Percentiles rank a stretch among this genome's conserved stretches.
Conservation (phyloP, 495 filamentous ascomycete species). For the Trichodelitschia bisporula region DNA sequence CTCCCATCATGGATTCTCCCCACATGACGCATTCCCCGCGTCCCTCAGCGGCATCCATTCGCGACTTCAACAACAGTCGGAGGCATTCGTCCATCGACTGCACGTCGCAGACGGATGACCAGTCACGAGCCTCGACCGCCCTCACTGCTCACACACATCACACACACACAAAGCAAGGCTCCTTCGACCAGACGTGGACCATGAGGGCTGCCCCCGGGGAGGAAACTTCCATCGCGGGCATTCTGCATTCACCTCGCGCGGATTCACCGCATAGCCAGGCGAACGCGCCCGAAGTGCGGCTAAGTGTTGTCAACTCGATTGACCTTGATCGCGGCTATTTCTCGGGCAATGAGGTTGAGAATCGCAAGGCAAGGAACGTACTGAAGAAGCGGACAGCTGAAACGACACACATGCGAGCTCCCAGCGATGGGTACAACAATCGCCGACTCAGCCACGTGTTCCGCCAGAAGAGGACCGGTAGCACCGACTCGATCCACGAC, state of each 20-base stretch:
- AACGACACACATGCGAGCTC: slow-evolving; percentile 10
- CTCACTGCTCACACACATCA: no score
- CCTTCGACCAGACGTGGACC: slow-evolving; percentile 80
- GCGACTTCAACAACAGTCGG: slow-evolving; percentile 63
- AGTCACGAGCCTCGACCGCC: no score
- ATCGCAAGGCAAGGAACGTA: slow-evolving; percentile 39
- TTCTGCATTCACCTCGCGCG: no score
- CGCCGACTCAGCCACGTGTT: slow-evolving; percentile 3
- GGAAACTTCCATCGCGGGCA: no score
- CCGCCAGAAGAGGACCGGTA: slow-evolving; percentile 9
- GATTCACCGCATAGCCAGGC: no score
- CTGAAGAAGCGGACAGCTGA: slow-evolving; percentile 46
- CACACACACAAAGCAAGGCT: slow-evolving; percentile 55
- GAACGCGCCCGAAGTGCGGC: neutral
- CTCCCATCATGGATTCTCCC: slow-evolving; percentile 19
- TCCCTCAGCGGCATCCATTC: slow-evolving; percentile 58
- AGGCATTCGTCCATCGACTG: slow-evolving; percentile 71
- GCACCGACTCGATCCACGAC: slow-evolving; percentile 19
- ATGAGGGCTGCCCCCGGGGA: slow-evolving; percentile 25
- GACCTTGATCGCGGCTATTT: slow-evolving; percentile 86
- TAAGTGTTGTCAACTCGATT: slow-evolving; percentile 8
- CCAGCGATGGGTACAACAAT: slow-evolving; percentile 10
- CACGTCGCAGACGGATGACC: slow-evolving; percentile 11
- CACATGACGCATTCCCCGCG: slow-evolving; percentile 27
- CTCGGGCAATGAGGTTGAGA: slow-evolving; percentile 65